Base-by-base conservation (phyloP, 2,329 filamentous ascomycete species). In the Herpotrichia juniperi region DNA sequence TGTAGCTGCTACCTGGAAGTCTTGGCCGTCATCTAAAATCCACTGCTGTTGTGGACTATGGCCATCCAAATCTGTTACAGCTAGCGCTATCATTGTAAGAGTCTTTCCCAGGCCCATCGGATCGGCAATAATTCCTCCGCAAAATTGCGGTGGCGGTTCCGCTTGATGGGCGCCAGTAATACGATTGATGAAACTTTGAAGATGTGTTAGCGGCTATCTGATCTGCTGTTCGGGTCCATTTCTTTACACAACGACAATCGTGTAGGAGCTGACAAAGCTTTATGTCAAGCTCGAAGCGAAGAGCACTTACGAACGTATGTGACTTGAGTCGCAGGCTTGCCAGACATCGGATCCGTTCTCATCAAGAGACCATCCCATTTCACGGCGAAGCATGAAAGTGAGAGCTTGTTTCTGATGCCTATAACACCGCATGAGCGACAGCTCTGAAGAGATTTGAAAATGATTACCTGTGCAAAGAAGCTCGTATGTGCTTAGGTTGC, bases 101-200 rank as follows among this genome's bases (percentile, higher is more conserved):
- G 60, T 56, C 31, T 63, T 63, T 11, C 60, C 60, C 2, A 63
- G 48, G 8, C 60, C 60, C 58, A 63, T 61, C 4, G 43, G 30
- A 43, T 63, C 60, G 24, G 60, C 60, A 19, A 63, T 44, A 25
- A 63, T 57, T 2, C 60, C 58, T 14, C 59, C 56, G 30, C 42
- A 34, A n/a, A 43, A 55, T 42, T 54, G 47, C 14, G 52, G 49
- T 4, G 56, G 56, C 11, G 31, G 16, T 7, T 46, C 40, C 8
- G 17, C 16, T 31, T 57, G 51, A 19, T 48, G 31, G 19, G 22
- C 17, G n/a, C 50, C 43, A 17, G 58, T 54, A 17, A 61, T 50
- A 2, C 34, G 32, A 21, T 58, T 58, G 21, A 46, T 39, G 28
- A 32, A 58, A 16, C 42, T 58, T 17, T 21, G 16, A 25, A 32